Percentiles rank a stretch among this genome's conserved stretches.
These are phyloP conservation scores for Triticum monococcum DNA, from an alignment of 176 grass and related monocot species.

Conservation along the genomic window DNA sequence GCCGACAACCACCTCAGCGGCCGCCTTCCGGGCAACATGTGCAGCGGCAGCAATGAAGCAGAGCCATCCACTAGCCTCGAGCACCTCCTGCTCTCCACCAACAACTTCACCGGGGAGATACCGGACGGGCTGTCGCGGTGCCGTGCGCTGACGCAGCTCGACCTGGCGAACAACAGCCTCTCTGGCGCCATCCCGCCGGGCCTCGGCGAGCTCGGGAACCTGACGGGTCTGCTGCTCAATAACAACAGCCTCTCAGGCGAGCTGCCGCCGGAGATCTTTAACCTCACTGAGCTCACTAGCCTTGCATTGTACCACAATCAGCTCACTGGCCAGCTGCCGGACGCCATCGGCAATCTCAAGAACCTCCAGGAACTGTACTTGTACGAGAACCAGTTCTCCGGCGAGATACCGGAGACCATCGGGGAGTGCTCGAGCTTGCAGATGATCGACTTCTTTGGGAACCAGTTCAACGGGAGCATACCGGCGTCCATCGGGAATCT, in stretches of 20 bases:
- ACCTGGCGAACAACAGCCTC: conserved; percentile 91
- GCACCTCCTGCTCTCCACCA: conserved; percentile 80
- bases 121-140: conserved; percentile 61
- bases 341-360: conserved; percentile 50
- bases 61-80: conserved; percentile 40
- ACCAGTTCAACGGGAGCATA: conserved; percentile 70
- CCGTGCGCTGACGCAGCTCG: conserved; percentile 62
- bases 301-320: conserved; percentile 76
- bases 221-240: conserved; percentile 79
- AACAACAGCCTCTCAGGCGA: conserved; percentile 81
- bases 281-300: conserved; percentile 55
- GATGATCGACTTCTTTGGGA: conserved; percentile 87
- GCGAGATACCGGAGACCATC: conserved; percentile 69
- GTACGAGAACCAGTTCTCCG: conserved; percentile 86
- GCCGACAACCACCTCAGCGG: conserved; percentile 68
- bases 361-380: conserved; percentile 66
- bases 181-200: conserved; percentile 53
- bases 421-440: conserved; percentile 71
- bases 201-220: conserved; percentile 58
- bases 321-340: conserved; percentile 55
- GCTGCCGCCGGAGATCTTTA: conserved; percentile 60
- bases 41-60: conserved; percentile 25
- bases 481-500: conserved; percentile 67
- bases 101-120: conserved; percentile 81
- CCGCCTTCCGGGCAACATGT: conserved; percentile 49